A percentile compares a stretch with the other conserved stretches of the same genome.
Evolutionary conservation across 768 basidiomycete genomes (phyloP).

Genomic region (Neoboletus subvelutipes): DNA sequence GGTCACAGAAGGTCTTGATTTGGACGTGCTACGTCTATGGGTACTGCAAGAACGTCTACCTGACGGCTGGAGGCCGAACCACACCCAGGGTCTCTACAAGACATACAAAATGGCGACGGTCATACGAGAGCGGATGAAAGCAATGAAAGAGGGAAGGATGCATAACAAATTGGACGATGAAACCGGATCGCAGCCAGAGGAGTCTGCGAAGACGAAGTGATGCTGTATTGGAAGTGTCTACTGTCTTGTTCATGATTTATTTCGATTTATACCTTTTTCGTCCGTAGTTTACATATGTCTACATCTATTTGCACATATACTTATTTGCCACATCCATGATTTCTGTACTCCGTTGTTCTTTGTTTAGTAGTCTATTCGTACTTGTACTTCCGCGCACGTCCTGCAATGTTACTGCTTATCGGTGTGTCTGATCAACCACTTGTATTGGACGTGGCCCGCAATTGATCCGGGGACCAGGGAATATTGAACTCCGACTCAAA

Average conservation of each 20-base stretch:
- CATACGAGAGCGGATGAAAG: slow-evolving; percentile 30
- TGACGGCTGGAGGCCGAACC: slow-evolving; percentile 33
- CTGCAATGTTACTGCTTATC: not conserved
- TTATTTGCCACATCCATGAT: too few species aligned
- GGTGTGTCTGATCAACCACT: not conserved
- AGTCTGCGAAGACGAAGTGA: slow-evolving; percentile 22
- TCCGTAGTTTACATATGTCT: not conserved
- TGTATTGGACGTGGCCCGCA: too few species aligned
- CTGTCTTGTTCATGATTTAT: not conserved
- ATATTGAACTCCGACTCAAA: not conserved
- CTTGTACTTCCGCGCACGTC: not conserved
- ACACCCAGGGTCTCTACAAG: slow-evolving; percentile 30
- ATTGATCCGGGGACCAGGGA: too few species aligned
- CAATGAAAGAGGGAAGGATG: slow-evolving; percentile 17
- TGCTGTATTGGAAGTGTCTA: not conserved
- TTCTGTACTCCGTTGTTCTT: not conserved
- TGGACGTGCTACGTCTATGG: slow-evolving; percentile 51
- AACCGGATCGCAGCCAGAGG: not conserved
- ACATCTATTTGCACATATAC: not conserved
- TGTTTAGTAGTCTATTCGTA: not conserved
- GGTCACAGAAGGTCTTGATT: slow-evolving; percentile 41
- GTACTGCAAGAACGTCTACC: slow-evolving; percentile 53
- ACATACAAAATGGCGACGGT: slow-evolving; percentile 31
- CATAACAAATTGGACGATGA: slow-evolving; percentile 22
- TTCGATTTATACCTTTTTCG: not conserved